Conservation (phyloP, 148 eudicot species). For the Vaccinium macrocarpon region DNA sequence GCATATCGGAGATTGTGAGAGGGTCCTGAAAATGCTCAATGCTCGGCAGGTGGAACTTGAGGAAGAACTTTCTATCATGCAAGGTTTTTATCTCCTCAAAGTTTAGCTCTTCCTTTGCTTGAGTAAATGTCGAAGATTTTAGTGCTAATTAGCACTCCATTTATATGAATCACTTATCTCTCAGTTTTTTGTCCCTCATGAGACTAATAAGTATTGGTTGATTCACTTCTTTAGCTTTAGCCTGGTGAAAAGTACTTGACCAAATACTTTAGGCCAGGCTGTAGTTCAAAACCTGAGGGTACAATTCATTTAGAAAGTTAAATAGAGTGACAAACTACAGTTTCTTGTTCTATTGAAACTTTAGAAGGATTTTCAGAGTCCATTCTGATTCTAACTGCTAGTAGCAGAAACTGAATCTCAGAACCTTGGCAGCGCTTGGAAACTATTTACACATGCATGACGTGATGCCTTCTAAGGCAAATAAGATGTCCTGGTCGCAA, state of each 20-base stretch:
- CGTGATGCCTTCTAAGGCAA: background rate
- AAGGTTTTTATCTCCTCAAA: constrained; percentile 36
- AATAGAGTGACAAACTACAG: background rate
- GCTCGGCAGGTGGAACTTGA: background rate
- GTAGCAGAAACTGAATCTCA: constrained; percentile 3
- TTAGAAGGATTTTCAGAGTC: background rate
- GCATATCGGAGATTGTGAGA: constrained; percentile 21
- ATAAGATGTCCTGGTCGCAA: background rate
- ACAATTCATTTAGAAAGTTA: background rate
- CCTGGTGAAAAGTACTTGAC: background rate
- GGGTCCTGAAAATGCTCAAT: constrained; percentile 16
- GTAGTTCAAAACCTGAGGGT: background rate
- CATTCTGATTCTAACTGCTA: background rate
- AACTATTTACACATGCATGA: background rate
- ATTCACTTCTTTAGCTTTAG: background rate
- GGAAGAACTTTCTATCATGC: constrained; percentile 28
- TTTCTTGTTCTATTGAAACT: background rate
- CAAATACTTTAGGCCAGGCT: background rate
- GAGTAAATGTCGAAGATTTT: background rate
- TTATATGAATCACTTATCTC: background rate
- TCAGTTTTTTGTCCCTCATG: background rate
- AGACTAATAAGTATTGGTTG: background rate
- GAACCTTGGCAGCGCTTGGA: background rate
- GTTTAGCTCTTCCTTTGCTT: background rate
- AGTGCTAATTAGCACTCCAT: background rate